Evolutionary conservation across 73 alveolate species (phyloP), one percentile per base, ranked within the genome.

Genomic region (Diophrys sp.): DNA sequence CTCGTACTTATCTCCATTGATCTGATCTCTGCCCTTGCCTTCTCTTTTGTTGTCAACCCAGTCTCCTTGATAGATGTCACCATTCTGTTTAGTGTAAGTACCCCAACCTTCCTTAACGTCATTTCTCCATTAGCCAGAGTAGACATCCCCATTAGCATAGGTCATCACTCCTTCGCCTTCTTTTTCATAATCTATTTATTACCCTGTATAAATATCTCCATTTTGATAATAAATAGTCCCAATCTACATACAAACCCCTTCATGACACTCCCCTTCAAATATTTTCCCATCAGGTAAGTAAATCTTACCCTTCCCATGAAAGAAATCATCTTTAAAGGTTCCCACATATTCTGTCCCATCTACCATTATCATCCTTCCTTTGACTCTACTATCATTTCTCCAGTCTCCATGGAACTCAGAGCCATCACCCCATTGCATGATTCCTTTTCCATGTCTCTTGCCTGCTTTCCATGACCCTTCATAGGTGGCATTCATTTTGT

Each of bases 291-390:
- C 62, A 44, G 18, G 18, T 44, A 18, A 44, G n/a, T 11, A 11
- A 18, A 44, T 44, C 62, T 44, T 18, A 11, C 62, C 62, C 62
- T 18, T 11, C 18, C 62, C 62, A 18, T 44, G 5, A 44, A 44
- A 18, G 5, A 11, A 44, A 44, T 87, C 88, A 67, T 75, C 71
- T 24, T 23, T 34, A 73, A 74, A 87, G 23, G 11, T 24, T 14
- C 91, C 95, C 29, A 68, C 74, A 44, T 57, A 82, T 0, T 25
- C 73, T 26, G 74, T 72, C 26, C 95, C 95, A 29, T 33, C 67
- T 14, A 75, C 74, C 91, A 44, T 44, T 5, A 11, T 44, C 62
- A 44, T 44, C 18, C 18, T 5, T 11, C 62, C 62, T 5, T 44
- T 11, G 5, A 5, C 18, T 5, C 62, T 5, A 18, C 18, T 44